Conservation (phyloP, 805 yeast species). For the Nakazawaea sp. region DNA sequence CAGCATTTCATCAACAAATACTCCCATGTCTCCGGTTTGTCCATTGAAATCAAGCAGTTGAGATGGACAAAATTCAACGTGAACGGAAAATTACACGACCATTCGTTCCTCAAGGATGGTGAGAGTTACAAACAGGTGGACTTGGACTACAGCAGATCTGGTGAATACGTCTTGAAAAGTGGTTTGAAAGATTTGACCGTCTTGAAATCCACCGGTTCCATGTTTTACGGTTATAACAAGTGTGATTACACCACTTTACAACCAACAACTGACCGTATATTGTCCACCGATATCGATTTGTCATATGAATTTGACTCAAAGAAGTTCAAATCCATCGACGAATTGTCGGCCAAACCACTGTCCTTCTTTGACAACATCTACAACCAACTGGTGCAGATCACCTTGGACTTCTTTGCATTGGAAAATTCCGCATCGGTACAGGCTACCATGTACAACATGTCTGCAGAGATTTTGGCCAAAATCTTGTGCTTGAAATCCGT, state of each 20-base stretch:
- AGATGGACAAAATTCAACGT: constrained; percentile 77
- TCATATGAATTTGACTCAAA: constrained; percentile 58
- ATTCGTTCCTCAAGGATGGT: constrained; percentile 82
- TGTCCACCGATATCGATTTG: constrained; percentile 81
- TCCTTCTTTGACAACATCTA: constrained; percentile 55
- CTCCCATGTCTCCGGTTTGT: constrained; percentile 67
- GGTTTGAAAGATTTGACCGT: constrained; percentile 76
- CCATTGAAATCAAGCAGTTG: constrained; percentile 60
- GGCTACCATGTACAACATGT: constrained; percentile 95
- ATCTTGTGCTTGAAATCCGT: constrained; percentile 59
- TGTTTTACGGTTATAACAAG: constrained; percentile 80
- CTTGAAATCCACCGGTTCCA: constrained; percentile 85
- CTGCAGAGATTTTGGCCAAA: constrained; percentile 55
- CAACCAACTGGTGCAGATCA: constrained; percentile 55
- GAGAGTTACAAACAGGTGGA: constrained; percentile 66
- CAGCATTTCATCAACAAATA: constrained; percentile 76
- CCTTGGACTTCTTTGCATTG: constrained; percentile 71
- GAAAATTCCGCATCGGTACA: constrained; percentile 94
- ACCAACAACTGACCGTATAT: constrained; percentile 78
- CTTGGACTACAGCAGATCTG: constrained; percentile 43
- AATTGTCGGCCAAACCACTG: constrained; percentile 45
- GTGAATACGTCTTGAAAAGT: constrained; percentile 55
- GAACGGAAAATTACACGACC: constrained; percentile 70
- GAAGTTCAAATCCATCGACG: constrained; percentile 41
- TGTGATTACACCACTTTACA: constrained; percentile 86